A percentile compares a stretch with the other conserved stretches of the same genome.
Conservation (phyloP, 176 grass and related monocot species). For the Tillandsia leiboldiana region DNA sequence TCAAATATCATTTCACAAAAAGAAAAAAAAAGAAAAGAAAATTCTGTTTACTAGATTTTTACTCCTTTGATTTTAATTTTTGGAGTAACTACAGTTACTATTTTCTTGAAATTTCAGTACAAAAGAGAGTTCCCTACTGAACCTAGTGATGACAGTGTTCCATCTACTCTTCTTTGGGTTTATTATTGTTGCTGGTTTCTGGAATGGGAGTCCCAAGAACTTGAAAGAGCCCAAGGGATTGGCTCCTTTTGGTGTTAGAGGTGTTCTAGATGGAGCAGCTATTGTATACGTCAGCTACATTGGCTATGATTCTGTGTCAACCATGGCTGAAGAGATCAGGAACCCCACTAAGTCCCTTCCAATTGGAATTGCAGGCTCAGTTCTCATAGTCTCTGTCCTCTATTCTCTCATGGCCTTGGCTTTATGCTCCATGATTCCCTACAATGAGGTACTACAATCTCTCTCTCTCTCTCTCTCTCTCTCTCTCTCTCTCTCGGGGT, state of each 20-base stretch:
- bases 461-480: background rate
- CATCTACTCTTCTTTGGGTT: conserved; percentile 22
- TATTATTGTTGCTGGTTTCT: conserved; percentile 22
- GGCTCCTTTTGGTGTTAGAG: conserved; percentile 8
- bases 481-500: background rate
- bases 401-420: conserved; percentile 25
- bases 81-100: background rate
- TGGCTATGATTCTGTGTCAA: conserved; percentile 26
- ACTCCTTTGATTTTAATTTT: background rate
- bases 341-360: conserved; percentile 23
- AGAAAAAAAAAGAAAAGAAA: too few relatives aligned
- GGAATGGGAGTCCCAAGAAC: conserved; percentile 10
- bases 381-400: conserved; percentile 19
- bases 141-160: conserved; percentile 25
- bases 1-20: too few relatives aligned
- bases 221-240: conserved; percentile 11
- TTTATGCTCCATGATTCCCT: conserved; percentile 26
- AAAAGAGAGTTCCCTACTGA: conserved; percentile 23
- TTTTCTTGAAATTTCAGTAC: conserved; percentile 13
- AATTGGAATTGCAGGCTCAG: conserved; percentile 20
- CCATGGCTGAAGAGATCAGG: conserved; percentile 28
- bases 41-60: too few relatives aligned
- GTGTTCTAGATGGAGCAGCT: conserved; percentile 19
- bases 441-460: conserved; percentile 2
- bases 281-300: conserved; percentile 22